Evolutionary conservation across 2,329 filamentous ascomycete species (phyloP).

Genomic region (Xylariaceae sp.): DNA sequence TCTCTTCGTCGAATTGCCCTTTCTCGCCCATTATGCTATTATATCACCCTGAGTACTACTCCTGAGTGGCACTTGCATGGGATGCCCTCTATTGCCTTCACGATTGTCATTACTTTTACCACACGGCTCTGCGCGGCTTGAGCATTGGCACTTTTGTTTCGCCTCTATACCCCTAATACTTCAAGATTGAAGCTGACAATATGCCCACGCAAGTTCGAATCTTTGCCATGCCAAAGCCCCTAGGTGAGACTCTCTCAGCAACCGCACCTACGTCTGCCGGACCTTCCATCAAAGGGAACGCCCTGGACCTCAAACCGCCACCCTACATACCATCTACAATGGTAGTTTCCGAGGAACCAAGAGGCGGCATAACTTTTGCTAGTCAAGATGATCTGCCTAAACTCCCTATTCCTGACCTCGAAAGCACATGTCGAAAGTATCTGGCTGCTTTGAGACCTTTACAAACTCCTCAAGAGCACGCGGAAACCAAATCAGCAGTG

Average conservation of each 20-base stretch:
- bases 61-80: conserved; percentile 37
- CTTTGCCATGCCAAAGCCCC: conserved; percentile 65
- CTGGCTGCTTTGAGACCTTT: conserved; percentile 73
- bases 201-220: conserved; percentile 64
- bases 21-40: conserved; percentile 1
- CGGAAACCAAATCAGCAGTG: conserved; percentile 74
- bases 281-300: conserved; percentile 26
- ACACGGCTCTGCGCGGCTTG: conserved; percentile 79
- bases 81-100: conserved; percentile 80
- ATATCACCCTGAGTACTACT: conserved; percentile 14
- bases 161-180: conserved; percentile 62
- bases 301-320: conserved; percentile 30
- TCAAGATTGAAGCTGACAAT: conserved; percentile 39
- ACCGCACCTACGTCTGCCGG: conserved; percentile 38
- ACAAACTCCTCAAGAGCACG: conserved; percentile 74
- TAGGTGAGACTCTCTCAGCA: conserved; percentile 62
- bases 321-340: conserved; percentile 29
- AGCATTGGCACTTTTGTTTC: conserved; percentile 76
- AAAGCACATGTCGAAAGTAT: conserved; percentile 72
- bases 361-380: conserved; percentile 79
- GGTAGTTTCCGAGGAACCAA: conserved; percentile 42
- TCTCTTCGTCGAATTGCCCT: conserved; percentile 6
- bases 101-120: conserved; percentile 91
- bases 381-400: conserved; percentile 84
- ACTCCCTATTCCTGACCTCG: conserved; percentile 85